These are phyloP conservation scores for Sugiyamaella japonica DNA, from an alignment of 1,139 yeast genomes.

Conservation along the genomic window DNA sequence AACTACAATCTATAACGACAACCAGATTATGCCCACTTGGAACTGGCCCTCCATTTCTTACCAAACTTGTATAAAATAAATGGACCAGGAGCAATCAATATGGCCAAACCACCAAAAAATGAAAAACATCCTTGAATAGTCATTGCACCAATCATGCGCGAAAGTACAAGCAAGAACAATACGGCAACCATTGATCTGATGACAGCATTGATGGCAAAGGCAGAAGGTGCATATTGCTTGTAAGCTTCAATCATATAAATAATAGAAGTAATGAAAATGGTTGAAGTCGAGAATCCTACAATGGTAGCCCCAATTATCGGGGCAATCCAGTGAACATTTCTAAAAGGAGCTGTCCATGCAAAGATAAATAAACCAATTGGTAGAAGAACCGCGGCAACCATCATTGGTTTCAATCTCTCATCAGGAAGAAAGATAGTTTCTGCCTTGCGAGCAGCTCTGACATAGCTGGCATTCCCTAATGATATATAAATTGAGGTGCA, in stretches of 20 bases:
- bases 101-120: constrained; percentile 21
- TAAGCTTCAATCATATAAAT: constrained; percentile 68
- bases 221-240: constrained; percentile 66
- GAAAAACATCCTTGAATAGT: constrained; percentile 22
- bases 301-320: constrained; percentile 75
- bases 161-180: constrained; percentile 17
- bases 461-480: constrained; percentile 1
- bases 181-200: constrained; percentile 43
- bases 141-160: constrained; percentile 20
- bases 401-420: constrained; percentile 17
- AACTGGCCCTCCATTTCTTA: constrained; percentile 17
- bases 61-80: constrained; percentile 20
- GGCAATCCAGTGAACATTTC: constrained; percentile 67
- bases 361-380: constrained; percentile 45
- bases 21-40: constrained; percentile 15
- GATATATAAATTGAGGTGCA: constrained; percentile 3
- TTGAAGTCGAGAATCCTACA: constrained; percentile 70
- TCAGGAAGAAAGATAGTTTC: constrained; percentile 14
- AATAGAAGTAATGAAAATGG: constrained; percentile 69
- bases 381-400: constrained; percentile 52
- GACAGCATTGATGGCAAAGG: constrained; percentile 54
- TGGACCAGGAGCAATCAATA: constrained; percentile 22
- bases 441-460: constrained; percentile 2
- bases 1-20: too few species aligned
- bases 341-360: constrained; percentile 54